These are phyloP conservation scores for Ophiobolus disseminans DNA, from an alignment of 2,329 filamentous ascomycete species.

Conservation along the genomic window DNA sequence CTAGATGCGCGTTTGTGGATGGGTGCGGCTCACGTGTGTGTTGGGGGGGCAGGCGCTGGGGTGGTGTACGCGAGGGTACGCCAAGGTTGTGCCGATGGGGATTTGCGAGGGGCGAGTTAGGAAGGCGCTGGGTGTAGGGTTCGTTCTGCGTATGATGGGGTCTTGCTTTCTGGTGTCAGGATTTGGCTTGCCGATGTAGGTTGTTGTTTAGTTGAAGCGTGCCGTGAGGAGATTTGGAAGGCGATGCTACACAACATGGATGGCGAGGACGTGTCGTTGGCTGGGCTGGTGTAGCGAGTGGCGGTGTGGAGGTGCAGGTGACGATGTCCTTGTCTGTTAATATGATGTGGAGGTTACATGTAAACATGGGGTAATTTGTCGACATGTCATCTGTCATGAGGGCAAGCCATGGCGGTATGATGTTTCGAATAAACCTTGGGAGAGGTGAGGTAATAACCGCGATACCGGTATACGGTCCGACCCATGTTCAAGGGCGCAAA, in stretches of 20 bases:
- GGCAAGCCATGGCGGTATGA: constrained; percentile 5
- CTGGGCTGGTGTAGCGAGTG: constrained; percentile 7
- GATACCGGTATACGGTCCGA: no score
- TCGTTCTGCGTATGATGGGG: no score
- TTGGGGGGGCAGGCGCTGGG: no score
- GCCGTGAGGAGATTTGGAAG: constrained; percentile 23
- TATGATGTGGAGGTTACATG: constrained; percentile 2
- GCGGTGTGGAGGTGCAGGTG: constrained; percentile 22
- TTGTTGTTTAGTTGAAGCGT: constrained; percentile 2
- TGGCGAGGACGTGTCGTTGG: no score
- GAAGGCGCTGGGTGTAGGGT: background rate
- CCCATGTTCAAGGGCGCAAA: no score
- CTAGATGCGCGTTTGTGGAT: constrained; percentile 9
- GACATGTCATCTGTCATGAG: constrained; percentile 22
- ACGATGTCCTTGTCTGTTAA: constrained; percentile 4
- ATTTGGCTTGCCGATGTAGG: constrained; percentile 8
- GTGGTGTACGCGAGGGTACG: constrained; percentile 15
- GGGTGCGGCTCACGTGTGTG: constrained; percentile 4
- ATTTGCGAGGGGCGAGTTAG: constrained; percentile 1
- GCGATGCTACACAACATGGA: no score
- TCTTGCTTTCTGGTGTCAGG: no score
- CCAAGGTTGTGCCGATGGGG: constrained; percentile 7
- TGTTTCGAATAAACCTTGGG: constrained; percentile 7
- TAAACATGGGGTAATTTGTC: constrained; percentile 8
- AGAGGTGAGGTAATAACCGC: no score